Evolutionary conservation across 1,284 basidiomycete species (phyloP), one percentile per base, ranked within the genome.

Genomic region (Ceratobasidium sp.): DNA sequence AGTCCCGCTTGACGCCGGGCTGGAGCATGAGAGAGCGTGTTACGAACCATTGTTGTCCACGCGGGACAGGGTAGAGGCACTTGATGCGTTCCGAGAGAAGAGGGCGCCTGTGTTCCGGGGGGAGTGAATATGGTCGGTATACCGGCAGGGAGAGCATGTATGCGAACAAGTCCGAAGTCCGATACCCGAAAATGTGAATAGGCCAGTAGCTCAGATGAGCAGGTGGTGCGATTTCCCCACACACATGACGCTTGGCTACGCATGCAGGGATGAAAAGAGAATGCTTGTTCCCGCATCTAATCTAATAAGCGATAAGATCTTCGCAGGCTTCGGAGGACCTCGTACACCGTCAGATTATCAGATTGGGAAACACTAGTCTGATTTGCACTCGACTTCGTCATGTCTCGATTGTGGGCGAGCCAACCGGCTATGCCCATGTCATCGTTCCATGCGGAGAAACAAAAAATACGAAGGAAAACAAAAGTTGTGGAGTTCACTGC

Each of bases 11-110:
- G 92, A 94, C 79, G 85, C 79, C 86, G 94, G 94, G 8, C 85
- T 97, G 10, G 93, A 96, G 80, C 93, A 96, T 76, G 96, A 98
- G 80, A 85, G 92, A 36, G 88, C 89, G 14, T 89, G 92, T 26
- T 98, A 98, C 77, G 92, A 97, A 77, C 86, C 88, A 0, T 84
- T 98, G 21, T 82, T 98, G 18, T 84, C 85, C 53, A 92, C 86
- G 18, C 85, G 89, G 76, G 96, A 98, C 79, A 87, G 96, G 16
- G 77, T 88, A 9, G 96, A 98, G 81, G 96, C 95, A 14, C 83
- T 98, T 39, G 83, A 88, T 73, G 96, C 96, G 3, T 98, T 98
- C 83, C 91, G 87, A 76, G 93, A 95, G 82, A 98, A 97, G 82
- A 85, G 96, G 59, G 81, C 83, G 39, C 94, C 96, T 1, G 81